These are phyloP conservation scores for Penicillium sp. DNA, from an alignment of 2,329 filamentous ascomycete species.

Conservation along the genomic window DNA sequence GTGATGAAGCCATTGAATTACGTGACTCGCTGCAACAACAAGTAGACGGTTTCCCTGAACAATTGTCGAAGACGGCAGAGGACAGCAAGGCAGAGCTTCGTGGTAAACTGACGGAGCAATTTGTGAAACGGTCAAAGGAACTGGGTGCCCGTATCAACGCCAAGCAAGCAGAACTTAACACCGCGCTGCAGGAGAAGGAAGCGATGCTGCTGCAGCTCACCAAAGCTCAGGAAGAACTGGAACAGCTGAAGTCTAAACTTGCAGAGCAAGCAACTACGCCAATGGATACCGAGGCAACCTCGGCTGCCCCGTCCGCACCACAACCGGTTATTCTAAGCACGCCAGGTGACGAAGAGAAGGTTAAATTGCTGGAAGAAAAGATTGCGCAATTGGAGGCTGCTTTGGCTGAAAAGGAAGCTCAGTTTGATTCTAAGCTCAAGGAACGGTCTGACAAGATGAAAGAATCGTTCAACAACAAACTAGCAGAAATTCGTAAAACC, in stretches of 20 bases:
- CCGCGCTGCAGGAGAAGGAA: slow-evolving; percentile 59
- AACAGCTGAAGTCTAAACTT: slow-evolving; percentile 48
- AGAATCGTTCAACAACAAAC: slow-evolving; percentile 64
- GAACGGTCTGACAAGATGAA: slow-evolving; percentile 57
- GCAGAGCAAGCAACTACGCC: slow-evolving; percentile 41
- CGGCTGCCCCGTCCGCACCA: slow-evolving; percentile 26
- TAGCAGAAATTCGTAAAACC: slow-evolving; percentile 52
- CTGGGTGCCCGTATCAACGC: slow-evolving; percentile 60
- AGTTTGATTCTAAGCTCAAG: slow-evolving; percentile 48
- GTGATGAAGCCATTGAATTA: slow-evolving; percentile 59
- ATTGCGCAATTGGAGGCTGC: slow-evolving; percentile 52
- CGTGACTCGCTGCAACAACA: slow-evolving; percentile 50
- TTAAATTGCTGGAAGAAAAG: slow-evolving; percentile 59
- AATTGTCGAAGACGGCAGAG: slow-evolving; percentile 42
- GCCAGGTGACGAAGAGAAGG: slow-evolving; percentile 50
- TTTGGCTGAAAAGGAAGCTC: slow-evolving; percentile 48
- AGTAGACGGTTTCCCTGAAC: slow-evolving; percentile 45
- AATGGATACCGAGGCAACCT: slow-evolving; percentile 48
- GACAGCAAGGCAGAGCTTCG: slow-evolving; percentile 49
- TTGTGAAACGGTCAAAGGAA: slow-evolving; percentile 57
- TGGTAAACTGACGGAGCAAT: slow-evolving; percentile 45
- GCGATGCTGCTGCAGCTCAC: slow-evolving; percentile 66
- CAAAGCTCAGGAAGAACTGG: slow-evolving; percentile 57
- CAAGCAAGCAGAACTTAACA: slow-evolving; percentile 47
- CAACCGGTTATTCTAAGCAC: slow-evolving; percentile 19